Conservation (phyloP, 805 yeast species). For the Wilhelminamyces savonicus region DNA sequence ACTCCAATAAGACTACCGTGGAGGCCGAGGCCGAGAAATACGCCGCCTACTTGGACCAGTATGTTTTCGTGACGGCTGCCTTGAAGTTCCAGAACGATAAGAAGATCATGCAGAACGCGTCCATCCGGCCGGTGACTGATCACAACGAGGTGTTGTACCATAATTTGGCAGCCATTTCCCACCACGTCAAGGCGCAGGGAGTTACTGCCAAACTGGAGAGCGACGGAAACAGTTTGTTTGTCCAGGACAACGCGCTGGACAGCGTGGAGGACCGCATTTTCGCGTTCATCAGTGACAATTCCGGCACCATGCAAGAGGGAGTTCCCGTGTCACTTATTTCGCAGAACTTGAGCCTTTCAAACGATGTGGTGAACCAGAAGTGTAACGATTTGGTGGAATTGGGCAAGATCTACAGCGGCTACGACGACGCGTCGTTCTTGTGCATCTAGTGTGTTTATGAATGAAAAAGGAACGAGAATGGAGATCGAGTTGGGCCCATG, state of each 20-base stretch:
- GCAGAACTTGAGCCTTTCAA: slow-evolving; percentile 46
- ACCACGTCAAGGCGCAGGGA: slow-evolving; percentile 53
- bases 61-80: slow-evolving; percentile 49
- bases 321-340: slow-evolving; percentile 62
- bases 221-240: slow-evolving; percentile 20
- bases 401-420: slow-evolving; percentile 64
- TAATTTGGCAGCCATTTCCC: slow-evolving; percentile 54
- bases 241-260: slow-evolving; percentile 17
- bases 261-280: slow-evolving; percentile 38
- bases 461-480: too few relatives aligned
- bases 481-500: too few relatives aligned
- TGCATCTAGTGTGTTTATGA: slow-evolving; percentile 1
- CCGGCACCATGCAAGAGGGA: slow-evolving; percentile 64
- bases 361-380: slow-evolving; percentile 41
- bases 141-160: slow-evolving; percentile 68
- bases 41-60: slow-evolving; percentile 42
- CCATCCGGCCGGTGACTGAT: slow-evolving; percentile 50
- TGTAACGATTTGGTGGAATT: slow-evolving; percentile 56
- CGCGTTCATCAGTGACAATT: slow-evolving; percentile 42
- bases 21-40: slow-evolving; percentile 25
- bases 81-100: slow-evolving; percentile 55
- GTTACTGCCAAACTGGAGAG: slow-evolving; percentile 15
- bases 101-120: slow-evolving; percentile 59
- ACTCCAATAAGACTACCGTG: slow-evolving; percentile 23
- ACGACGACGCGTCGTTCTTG: slow-evolving; percentile 57